A percentile compares a stretch with the other conserved stretches of the same genome.
phyloP scores from a whole-genome alignment of 768 basidiomycete genomes.

The Pleurotus eryngii region DNA sequence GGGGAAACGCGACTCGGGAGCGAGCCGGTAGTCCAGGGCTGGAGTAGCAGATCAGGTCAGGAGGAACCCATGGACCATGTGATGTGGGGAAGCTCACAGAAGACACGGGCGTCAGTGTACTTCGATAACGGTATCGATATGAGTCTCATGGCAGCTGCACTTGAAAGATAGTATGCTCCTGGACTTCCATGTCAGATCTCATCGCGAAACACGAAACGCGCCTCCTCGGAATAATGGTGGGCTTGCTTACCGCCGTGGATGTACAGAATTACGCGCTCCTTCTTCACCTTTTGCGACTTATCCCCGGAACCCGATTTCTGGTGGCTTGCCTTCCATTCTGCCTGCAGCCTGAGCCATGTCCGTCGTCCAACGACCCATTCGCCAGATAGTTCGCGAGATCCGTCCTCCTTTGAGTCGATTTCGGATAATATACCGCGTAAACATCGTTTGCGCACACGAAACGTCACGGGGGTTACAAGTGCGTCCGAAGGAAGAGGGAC shows the following conservation, averaged over 20 bases:
- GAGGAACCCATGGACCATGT: neutral
- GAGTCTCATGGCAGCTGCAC: slow-evolving; percentile 84
- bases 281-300: slow-evolving; percentile 21
- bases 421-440: slow-evolving; percentile 79
- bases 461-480: slow-evolving; percentile 91
- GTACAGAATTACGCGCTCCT: slow-evolving; percentile 86
- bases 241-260: slow-evolving; percentile 78
- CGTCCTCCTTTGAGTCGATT: slow-evolving; percentile 73
- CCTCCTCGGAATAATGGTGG: neutral
- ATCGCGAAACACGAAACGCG: neutral
- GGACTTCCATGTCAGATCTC: neutral
- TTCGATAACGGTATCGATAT: slow-evolving; percentile 91
- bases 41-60: slow-evolving; percentile 7
- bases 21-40: slow-evolving; percentile 95
- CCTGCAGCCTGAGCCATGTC: slow-evolving; percentile 84
- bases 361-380: slow-evolving; percentile 97
- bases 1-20: slow-evolving; percentile 93
- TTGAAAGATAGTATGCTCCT: slow-evolving; percentile 93
- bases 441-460: slow-evolving; percentile 67
- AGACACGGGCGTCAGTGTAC: slow-evolving; percentile 84
- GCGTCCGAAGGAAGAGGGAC: slow-evolving; percentile 90
- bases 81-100: slow-evolving; percentile 37
- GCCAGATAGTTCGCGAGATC: slow-evolving; percentile 77
- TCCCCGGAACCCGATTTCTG: slow-evolving; percentile 16
- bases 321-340: slow-evolving; percentile 66